phyloP scores from a whole-genome alignment of 2,329 filamentous ascomycete genomes.

The Macrophomina tecta region DNA sequence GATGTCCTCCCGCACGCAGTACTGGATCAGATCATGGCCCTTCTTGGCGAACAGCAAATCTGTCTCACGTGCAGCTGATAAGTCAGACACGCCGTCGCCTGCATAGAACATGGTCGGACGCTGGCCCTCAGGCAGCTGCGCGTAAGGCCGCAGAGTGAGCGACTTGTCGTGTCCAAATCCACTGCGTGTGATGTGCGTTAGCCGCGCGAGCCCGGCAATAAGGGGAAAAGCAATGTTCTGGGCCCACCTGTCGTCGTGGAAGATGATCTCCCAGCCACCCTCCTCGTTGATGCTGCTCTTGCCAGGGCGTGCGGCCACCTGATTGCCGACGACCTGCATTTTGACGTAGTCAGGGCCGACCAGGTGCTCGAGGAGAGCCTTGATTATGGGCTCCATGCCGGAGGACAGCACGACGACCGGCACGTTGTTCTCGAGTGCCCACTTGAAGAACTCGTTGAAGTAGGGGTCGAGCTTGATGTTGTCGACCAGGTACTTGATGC shows the following conservation, averaged over 20 bases:
- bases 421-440: conserved; percentile 80
- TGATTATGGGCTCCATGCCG: conserved; percentile 92
- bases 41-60: conserved; percentile 30
- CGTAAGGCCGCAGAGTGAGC: conserved; percentile 86
- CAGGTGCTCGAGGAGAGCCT: conserved; percentile 77
- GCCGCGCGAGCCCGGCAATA: no score
- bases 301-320: conserved; percentile 70
- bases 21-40: conserved; percentile 78
- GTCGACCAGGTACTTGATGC: conserved; percentile 75
- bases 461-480: conserved; percentile 89
- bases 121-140: conserved; percentile 68
- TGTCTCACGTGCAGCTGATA: conserved; percentile 90
- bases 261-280: conserved; percentile 86
- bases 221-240: conserved; percentile 34
- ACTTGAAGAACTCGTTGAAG: conserved; percentile 87
- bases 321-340: conserved; percentile 90
- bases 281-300: conserved; percentile 77
- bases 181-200: conserved; percentile 38
- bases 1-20: conserved; percentile 82
- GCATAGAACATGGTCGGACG: conserved; percentile 91
- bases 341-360: conserved; percentile 79
- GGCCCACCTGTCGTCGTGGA: conserved; percentile 78
- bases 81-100: conserved; percentile 90
- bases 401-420: conserved; percentile 91
- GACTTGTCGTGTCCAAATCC: conserved; percentile 98